phyloP scores from a whole-genome alignment of 1,139 yeast genomes.

The Lodderomyces parapsilosis region DNA sequence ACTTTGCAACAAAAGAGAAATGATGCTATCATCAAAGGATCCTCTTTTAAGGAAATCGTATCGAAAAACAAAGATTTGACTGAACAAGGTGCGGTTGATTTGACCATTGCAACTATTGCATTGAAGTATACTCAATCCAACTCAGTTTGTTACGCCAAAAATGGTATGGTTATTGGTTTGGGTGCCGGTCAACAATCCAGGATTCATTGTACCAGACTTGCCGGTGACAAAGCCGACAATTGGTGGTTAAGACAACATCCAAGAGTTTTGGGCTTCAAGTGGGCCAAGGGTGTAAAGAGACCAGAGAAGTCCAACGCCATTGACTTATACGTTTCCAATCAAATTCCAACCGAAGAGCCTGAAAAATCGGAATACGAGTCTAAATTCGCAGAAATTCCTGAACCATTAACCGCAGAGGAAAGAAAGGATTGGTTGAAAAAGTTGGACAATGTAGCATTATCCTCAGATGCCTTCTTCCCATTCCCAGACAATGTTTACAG shows the following conservation, averaged over 20 bases:
- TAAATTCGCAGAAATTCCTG: slow-evolving; percentile 81
- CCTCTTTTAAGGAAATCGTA: slow-evolving; percentile 88
- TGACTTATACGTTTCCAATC: slow-evolving; percentile 87
- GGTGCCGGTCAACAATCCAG: slow-evolving; percentile 99
- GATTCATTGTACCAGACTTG: slow-evolving; percentile 97
- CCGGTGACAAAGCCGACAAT: slow-evolving; percentile 98
- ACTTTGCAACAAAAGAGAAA: slow-evolving; percentile 95
- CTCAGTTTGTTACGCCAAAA: slow-evolving; percentile 96
- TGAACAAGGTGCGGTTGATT: slow-evolving; percentile 88
- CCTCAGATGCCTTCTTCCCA: slow-evolving; percentile 99
- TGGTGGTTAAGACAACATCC: slow-evolving; percentile 99
- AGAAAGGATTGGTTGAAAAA: slow-evolving; percentile 83
- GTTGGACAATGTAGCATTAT: slow-evolving; percentile 80
- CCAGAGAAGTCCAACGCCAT: slow-evolving; percentile 98
- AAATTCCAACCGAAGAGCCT: slow-evolving; percentile 88
- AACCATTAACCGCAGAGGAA: slow-evolving; percentile 78
- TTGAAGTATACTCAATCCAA: slow-evolving; percentile 96
- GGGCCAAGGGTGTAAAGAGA: slow-evolving; percentile 98
- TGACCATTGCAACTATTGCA: slow-evolving; percentile 95
- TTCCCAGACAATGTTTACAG: slow-evolving; percentile 99
- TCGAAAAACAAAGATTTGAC: slow-evolving; percentile 83
- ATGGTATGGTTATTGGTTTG: slow-evolving; percentile 97
- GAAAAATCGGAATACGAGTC: slow-evolving; percentile 90
- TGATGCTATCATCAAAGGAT: slow-evolving; percentile 87
- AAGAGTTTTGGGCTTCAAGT: slow-evolving; percentile 82